A percentile compares a stretch with the other conserved stretches of the same genome.
Evolutionary conservation across 108 stramenopile species (phyloP).

Genomic region (Skeletonema potamos): DNA sequence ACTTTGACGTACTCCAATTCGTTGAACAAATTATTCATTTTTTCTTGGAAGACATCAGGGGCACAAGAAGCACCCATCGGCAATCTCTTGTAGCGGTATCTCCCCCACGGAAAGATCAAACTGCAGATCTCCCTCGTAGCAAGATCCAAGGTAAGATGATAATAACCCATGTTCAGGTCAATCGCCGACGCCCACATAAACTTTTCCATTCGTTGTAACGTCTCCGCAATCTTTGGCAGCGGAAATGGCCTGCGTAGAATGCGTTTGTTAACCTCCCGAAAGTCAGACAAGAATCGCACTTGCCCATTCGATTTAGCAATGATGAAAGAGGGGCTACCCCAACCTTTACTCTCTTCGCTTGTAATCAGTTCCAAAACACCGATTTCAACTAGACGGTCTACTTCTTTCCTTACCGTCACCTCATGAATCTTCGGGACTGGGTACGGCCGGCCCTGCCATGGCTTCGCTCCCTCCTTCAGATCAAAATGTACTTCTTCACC

Average conservation of each 20-base stretch:
- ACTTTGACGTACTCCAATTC: slow-evolving; percentile 25
- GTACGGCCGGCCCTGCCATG: not conserved
- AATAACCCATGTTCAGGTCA: slow-evolving; percentile 46
- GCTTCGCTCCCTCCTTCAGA: not conserved
- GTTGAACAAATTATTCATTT: slow-evolving; percentile 31
- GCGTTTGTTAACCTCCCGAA: not conserved
- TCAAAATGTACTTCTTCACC: slow-evolving; percentile 1
- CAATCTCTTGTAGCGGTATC: slow-evolving; percentile 35
- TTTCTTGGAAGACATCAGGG: slow-evolving; percentile 46
- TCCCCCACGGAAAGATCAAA: slow-evolving; percentile 46
- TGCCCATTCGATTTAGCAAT: slow-evolving; percentile 12
- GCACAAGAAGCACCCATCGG: slow-evolving; percentile 45
- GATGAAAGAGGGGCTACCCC: slow-evolving; percentile 13
- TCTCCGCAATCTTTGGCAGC: slow-evolving; percentile 9
- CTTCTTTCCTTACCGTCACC: not conserved
- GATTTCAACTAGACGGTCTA: slow-evolving; percentile 1
- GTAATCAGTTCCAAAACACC: not conserved
- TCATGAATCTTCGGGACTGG: not conserved
- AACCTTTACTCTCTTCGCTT: not conserved
- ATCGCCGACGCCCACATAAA: slow-evolving; percentile 33
- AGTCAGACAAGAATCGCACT: slow-evolving; percentile 7
- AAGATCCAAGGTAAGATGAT: slow-evolving; percentile 13
- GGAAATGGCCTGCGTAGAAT: slow-evolving; percentile 12
- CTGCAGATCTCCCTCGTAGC: slow-evolving; percentile 16
- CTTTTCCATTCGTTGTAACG: slow-evolving; percentile 33